phyloP scores from a whole-genome alignment of 2,329 filamentous ascomycete species.

The Colletotrichum sansevieriae region DNA sequence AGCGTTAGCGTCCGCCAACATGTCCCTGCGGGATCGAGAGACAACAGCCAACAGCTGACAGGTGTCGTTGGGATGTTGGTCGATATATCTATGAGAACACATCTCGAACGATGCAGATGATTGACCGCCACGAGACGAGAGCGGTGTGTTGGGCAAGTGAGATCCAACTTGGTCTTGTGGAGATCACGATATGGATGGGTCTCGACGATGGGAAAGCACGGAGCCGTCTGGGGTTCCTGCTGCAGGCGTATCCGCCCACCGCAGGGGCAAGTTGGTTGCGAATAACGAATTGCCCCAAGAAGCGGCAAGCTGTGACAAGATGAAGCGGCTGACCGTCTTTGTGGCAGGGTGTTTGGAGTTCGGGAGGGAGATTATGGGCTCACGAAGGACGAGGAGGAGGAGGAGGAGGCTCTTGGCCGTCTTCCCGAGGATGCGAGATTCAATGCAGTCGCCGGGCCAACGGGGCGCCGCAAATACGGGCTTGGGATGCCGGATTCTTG shows the following conservation, averaged over 20 bases:
- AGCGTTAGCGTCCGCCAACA: slow-evolving; percentile 20
- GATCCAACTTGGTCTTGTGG: slow-evolving; percentile 22
- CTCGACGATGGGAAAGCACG: slow-evolving; percentile 23
- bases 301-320: slow-evolving; percentile 2
- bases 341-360: slow-evolving; percentile 24
- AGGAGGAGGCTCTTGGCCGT: slow-evolving; percentile 14
- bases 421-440: slow-evolving; percentile 10
- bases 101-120: background rate
- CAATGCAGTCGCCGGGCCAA: slow-evolving; percentile 39
- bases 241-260: slow-evolving; percentile 19
- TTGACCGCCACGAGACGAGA: slow-evolving; percentile 30
- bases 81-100: background rate
- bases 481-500: slow-evolving; percentile 13
- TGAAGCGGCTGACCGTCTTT: slow-evolving; percentile 8
- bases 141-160: slow-evolving; percentile 29
- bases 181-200: slow-evolving; percentile 26
- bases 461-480: slow-evolving; percentile 18
- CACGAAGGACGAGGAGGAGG: background rate
- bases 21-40: slow-evolving; percentile 19
- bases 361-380: background rate
- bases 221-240: slow-evolving; percentile 31
- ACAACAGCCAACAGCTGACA: slow-evolving; percentile 11
- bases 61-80: slow-evolving; percentile 11
- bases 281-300: slow-evolving; percentile 34
- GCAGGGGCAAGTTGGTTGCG: slow-evolving; percentile 16